Conservation (phyloP, 768 basidiomycete genomes). For the Trametes cinnabarina region DNA sequence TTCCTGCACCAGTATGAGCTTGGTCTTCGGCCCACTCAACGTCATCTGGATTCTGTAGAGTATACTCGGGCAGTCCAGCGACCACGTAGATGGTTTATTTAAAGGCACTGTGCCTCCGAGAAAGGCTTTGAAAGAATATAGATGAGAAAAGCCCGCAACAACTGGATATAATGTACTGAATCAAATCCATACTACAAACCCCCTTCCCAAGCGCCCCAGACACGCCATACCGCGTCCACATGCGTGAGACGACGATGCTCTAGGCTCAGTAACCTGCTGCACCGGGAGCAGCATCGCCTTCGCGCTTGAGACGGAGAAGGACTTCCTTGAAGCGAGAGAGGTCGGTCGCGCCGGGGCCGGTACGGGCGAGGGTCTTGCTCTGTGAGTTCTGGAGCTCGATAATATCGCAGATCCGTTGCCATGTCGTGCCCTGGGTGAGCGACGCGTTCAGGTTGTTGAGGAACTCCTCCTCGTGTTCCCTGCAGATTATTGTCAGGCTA, state of each 20-base stretch:
- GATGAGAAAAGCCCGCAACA: neutral
- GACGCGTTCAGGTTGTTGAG: constrained; percentile 67
- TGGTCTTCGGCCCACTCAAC: no score
- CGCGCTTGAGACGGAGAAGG: constrained; percentile 80
- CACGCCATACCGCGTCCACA: neutral
- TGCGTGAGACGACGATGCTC: no score
- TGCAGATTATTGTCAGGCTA: constrained; percentile 30
- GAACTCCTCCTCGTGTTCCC: constrained; percentile 86
- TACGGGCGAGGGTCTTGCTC: constrained; percentile 90
- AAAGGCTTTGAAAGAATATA: neutral
- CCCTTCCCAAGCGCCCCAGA: neutral
- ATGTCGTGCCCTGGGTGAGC: constrained; percentile 88
- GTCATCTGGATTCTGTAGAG: no score
- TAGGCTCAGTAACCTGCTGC: constrained; percentile 76
- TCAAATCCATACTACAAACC: constrained; percentile 8
- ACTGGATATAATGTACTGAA: constrained; percentile 11
- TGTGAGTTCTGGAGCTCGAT: constrained; percentile 94
- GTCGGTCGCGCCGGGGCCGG: constrained; percentile 86
- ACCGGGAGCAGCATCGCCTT: constrained; percentile 89
- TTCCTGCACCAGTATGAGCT: no score
- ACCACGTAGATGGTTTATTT: neutral
- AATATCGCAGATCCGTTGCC: constrained; percentile 87
- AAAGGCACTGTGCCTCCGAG: neutral
- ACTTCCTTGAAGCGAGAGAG: constrained; percentile 91
- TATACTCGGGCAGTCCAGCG: neutral